A percentile compares a stretch with the other conserved stretches of the same genome.
These are phyloP conservation scores for Carex sylvatica DNA, from an alignment of 202 grass and related monocot species.

Conservation along the genomic window DNA sequence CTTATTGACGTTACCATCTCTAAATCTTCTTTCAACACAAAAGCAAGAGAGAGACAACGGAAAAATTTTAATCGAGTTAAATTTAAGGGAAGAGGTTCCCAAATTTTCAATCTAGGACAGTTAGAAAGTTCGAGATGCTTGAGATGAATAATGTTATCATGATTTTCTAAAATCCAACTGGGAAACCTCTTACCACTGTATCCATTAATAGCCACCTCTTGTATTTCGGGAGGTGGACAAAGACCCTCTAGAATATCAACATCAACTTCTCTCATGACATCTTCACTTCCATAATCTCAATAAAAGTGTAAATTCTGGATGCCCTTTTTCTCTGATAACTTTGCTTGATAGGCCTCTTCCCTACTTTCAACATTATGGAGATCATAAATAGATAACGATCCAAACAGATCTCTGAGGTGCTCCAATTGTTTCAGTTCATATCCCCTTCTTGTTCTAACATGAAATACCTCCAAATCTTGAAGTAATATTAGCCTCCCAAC, in stretches of 20 bases:
- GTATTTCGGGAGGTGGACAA: neutral
- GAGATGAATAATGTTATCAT: neutral
- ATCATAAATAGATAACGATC: too few relatives aligned
- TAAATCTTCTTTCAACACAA: too few relatives aligned
- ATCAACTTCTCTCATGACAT: neutral
- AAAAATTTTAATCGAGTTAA: too few relatives aligned
- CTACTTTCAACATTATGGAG: neutral
- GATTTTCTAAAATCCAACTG: neutral
- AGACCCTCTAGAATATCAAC: neutral
- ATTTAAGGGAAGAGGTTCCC: too few relatives aligned
- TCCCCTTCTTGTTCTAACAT: too few relatives aligned
- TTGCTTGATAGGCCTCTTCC: neutral
- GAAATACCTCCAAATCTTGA: too few relatives aligned
- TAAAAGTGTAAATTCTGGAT: neutral
- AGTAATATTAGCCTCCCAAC: too few relatives aligned
- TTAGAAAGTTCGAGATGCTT: neutral
- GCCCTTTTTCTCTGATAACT: neutral
- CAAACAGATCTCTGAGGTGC: too few relatives aligned
- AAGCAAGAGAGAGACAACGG: too few relatives aligned
- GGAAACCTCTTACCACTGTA: neutral
- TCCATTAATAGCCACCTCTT: neutral
- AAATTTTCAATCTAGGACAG: neutral
- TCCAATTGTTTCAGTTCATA: too few relatives aligned
- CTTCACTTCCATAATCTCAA: neutral
- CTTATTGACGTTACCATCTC: too few relatives aligned